A percentile compares a stretch with the other conserved stretches of the same genome.
phyloP scores from a whole-genome alignment of 2,329 filamentous ascomycete species.

The Penicillium sp. region DNA sequence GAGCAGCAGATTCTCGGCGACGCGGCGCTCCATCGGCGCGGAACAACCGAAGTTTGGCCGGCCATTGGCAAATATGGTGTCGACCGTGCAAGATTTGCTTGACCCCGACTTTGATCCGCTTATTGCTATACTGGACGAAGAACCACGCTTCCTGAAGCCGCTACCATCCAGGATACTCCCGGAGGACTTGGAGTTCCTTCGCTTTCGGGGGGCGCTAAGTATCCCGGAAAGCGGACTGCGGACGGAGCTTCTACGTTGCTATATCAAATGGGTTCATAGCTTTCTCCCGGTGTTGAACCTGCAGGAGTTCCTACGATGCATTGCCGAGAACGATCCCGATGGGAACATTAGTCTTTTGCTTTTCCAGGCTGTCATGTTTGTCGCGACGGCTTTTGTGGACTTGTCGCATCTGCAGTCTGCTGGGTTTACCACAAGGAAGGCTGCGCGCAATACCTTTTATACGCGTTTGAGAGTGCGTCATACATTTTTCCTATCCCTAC shows the following conservation, averaged over 20 bases:
- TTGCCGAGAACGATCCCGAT: slow-evolving; percentile 67
- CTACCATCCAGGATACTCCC: slow-evolving; percentile 73
- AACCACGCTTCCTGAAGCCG: slow-evolving; percentile 72
- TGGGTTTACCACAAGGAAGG: slow-evolving; percentile 75
- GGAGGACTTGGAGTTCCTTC: slow-evolving; percentile 79
- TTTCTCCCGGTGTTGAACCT: slow-evolving; percentile 83
- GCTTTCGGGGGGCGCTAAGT: slow-evolving; percentile 77
- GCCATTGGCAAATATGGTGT: slow-evolving; percentile 44
- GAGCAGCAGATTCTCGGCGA: slow-evolving; percentile 27
- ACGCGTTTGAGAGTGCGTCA: slow-evolving; percentile 72
- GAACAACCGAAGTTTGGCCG: slow-evolving; percentile 33
- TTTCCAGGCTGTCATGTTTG: slow-evolving; percentile 94
- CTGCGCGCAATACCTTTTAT: slow-evolving; percentile 82
- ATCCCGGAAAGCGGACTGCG: slow-evolving; percentile 72
- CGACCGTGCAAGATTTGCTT: slow-evolving; percentile 43
- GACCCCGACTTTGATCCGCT: slow-evolving; percentile 46
- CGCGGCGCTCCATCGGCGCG: slow-evolving; percentile 37
- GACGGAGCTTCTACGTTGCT: slow-evolving; percentile 76
- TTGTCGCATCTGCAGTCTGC: slow-evolving; percentile 72
- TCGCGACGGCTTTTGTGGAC: slow-evolving; percentile 82
- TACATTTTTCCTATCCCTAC: slow-evolving; percentile 39
- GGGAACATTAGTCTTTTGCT: slow-evolving; percentile 78
- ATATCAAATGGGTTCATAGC: slow-evolving; percentile 84
- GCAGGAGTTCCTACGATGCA: slow-evolving; percentile 59
- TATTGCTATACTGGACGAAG: slow-evolving; percentile 42